Conservation (phyloP, 345 rosid species). For the Moricandia arvensis region DNA sequence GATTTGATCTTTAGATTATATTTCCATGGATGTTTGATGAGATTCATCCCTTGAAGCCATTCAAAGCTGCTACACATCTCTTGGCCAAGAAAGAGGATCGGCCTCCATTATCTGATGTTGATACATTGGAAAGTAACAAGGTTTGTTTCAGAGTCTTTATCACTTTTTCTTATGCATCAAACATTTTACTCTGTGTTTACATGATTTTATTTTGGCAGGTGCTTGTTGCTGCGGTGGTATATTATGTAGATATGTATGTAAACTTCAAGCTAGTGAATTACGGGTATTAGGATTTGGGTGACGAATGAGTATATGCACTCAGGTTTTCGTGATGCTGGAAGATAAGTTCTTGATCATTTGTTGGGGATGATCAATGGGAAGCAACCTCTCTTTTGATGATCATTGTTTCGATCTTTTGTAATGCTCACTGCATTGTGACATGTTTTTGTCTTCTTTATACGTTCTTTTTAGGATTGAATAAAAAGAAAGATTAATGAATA, state of each 20-base stretch:
- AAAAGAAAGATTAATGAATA: neutral
- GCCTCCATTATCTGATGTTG: conserved; percentile 63
- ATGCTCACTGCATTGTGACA: neutral
- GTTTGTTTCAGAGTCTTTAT: conserved; percentile 34
- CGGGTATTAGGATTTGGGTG: too few species aligned
- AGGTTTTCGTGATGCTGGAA: conserved; percentile 80
- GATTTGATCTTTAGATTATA: too few species aligned
- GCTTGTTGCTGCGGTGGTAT: conserved; percentile 82
- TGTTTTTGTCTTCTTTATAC: too few species aligned
- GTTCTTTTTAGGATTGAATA: neutral
- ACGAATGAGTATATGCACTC: conserved; percentile 64
- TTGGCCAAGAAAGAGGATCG: conserved; percentile 82
- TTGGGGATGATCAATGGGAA: conserved; percentile 78
- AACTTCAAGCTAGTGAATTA: conserved; percentile 73
- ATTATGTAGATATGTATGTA: conserved; percentile 85
- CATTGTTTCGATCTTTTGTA: neutral
- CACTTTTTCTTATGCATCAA: neutral
- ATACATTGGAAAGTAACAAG: conserved; percentile 55
- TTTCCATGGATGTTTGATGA: conserved; percentile 98
- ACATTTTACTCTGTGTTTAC: neutral
- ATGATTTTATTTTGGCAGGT: conserved; percentile 44
- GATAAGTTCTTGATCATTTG: conserved; percentile 69
- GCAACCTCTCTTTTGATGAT: neutral
- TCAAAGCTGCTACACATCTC: conserved; percentile 59
- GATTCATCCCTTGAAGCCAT: conserved; percentile 64